Percentiles rank a stretch among this genome's conserved stretches.
These are phyloP conservation scores for Sporodiniella umbellata DNA, from an alignment of 371 early-diverging fungal species.

Conservation along the genomic window DNA sequence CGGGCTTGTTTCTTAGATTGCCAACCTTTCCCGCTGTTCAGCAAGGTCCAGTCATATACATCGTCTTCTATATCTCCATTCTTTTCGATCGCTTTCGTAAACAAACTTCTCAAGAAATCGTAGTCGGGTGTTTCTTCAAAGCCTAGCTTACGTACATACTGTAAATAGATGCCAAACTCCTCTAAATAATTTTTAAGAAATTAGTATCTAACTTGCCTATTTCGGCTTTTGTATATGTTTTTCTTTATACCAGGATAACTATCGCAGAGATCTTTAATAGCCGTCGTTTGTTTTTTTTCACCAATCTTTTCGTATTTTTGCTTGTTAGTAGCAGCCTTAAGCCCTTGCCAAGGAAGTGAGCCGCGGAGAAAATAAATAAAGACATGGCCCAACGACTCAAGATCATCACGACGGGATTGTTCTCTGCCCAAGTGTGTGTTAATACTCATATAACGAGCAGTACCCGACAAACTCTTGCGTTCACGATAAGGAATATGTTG, in stretches of 20 bases:
- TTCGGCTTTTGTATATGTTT: too few relatives aligned
- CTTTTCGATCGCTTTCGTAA: constrained; percentile 73
- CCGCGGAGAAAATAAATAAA: constrained; percentile 90
- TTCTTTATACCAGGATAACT: constrained; percentile 55
- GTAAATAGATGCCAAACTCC: constrained; percentile 84
- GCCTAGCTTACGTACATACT: constrained; percentile 77
- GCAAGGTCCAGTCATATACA: constrained; percentile 91
- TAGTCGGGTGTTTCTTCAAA: constrained; percentile 51
- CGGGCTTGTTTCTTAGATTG: constrained; percentile 19
- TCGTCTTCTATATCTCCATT: constrained; percentile 77
- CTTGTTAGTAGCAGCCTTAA: constrained; percentile 85
- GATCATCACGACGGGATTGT: constrained; percentile 89
- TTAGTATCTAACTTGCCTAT: background rate
- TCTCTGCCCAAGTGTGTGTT: constrained; percentile 85
- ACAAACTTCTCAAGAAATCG: constrained; percentile 74
- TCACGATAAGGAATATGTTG: constrained; percentile 80
- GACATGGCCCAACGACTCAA: constrained; percentile 89
- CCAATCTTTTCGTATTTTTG: constrained; percentile 92
- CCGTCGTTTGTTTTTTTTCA: constrained; percentile 78
- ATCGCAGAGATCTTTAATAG: constrained; percentile 75
- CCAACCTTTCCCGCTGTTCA: constrained; percentile 53
- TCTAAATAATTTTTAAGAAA: constrained; percentile 2
- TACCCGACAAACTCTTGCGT: constrained; percentile 83
- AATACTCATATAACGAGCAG: constrained; percentile 89
- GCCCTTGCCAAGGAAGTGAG: constrained; percentile 88